Conservation (phyloP, 495 filamentous ascomycete genomes). For the Penicillium robsamsonii region DNA sequence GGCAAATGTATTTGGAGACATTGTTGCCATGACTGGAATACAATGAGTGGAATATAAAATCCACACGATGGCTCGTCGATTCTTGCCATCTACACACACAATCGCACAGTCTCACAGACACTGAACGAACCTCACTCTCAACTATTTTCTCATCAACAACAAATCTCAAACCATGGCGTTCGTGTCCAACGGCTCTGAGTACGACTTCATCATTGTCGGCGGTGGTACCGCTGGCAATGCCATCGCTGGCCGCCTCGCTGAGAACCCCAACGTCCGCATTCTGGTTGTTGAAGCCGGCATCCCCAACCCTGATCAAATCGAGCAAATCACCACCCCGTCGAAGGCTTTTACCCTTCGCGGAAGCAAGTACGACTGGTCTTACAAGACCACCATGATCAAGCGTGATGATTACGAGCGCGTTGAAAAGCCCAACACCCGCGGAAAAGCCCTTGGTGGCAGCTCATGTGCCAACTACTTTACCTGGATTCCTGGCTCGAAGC, state of each 20-base stretch:
- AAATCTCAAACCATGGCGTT: slow-evolving; percentile 18
- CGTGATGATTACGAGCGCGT: slow-evolving; percentile 59
- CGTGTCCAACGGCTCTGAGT: slow-evolving; percentile 24
- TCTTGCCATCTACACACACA: neutral
- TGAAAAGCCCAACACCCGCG: slow-evolving; percentile 60
- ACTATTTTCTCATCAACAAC: neutral
- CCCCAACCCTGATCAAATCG: slow-evolving; percentile 37
- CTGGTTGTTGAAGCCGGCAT: slow-evolving; percentile 56
- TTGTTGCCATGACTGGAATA: neutral
- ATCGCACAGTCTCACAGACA: neutral
- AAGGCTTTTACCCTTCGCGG: slow-evolving; percentile 42
- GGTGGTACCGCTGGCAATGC: slow-evolving; percentile 60
- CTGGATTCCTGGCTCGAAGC: slow-evolving; percentile 53
- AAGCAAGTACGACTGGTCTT: slow-evolving; percentile 58
- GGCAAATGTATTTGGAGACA: slow-evolving; percentile 1
- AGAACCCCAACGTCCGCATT: slow-evolving; percentile 49
- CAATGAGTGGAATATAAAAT: slow-evolving; percentile 1
- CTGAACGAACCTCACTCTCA: neutral
- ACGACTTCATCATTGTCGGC: slow-evolving; percentile 44
- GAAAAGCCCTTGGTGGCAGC: slow-evolving; percentile 54
- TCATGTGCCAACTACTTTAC: slow-evolving; percentile 55
- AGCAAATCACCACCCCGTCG: slow-evolving; percentile 45
- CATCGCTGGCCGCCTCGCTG: slow-evolving; percentile 58
- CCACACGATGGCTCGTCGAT: neutral
- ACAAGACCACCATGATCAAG: slow-evolving; percentile 63